phyloP scores from a whole-genome alignment of 2,329 filamentous ascomycete genomes.

The Fusarium circinatum region DNA sequence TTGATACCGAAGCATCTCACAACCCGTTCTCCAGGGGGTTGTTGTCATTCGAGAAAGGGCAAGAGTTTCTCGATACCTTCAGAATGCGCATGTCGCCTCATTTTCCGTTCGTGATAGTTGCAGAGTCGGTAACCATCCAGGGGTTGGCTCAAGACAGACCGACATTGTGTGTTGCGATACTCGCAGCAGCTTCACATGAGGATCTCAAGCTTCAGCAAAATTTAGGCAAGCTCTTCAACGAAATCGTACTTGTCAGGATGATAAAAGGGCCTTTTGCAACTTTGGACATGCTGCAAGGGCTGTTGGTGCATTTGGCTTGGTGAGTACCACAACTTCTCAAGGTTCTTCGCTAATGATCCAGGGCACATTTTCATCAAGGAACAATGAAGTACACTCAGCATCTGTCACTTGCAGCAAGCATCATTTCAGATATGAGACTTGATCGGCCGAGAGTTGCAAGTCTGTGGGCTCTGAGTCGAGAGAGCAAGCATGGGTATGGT shows the following conservation, averaged over 20 bases:
- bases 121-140: constrained; percentile 25
- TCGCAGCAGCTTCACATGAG: constrained; percentile 39
- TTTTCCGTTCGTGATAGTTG: constrained; percentile 46
- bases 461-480: constrained; percentile 44
- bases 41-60: constrained; percentile 37
- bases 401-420: constrained; percentile 46
- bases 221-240: constrained; percentile 44
- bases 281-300: constrained; percentile 46
- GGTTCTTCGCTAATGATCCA: constrained; percentile 24
- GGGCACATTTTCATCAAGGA: constrained; percentile 48
- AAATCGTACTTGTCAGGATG: constrained; percentile 40
- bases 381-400: constrained; percentile 46
- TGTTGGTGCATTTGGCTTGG: constrained; percentile 48
- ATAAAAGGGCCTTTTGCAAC: constrained; percentile 40
- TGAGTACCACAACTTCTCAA: constrained; percentile 6
- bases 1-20: constrained; percentile 30
- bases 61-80: constrained; percentile 42
- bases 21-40: constrained; percentile 40
- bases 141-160: constrained; percentile 39
- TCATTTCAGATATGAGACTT: constrained; percentile 46
- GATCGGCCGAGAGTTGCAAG: constrained; percentile 43
- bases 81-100: constrained; percentile 40
- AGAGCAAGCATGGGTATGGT: constrained; percentile 17
- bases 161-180: constrained; percentile 44
- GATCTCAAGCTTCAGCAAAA: constrained; percentile 39